phyloP scores from a whole-genome alignment of 495 filamentous ascomycete genomes.

The Podospora sp. region DNA sequence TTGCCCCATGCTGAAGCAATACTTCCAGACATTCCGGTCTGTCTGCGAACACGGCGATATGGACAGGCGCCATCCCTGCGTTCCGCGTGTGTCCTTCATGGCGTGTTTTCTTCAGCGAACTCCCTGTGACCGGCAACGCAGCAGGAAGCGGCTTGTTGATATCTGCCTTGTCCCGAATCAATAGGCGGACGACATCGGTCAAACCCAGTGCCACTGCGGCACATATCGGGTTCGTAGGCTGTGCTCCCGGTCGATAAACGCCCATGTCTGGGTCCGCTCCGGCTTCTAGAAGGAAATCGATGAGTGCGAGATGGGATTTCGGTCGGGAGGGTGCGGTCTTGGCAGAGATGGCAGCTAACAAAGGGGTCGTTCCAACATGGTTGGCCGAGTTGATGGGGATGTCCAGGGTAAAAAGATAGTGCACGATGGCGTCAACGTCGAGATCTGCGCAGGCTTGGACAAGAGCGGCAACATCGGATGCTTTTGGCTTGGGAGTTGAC shows the following conservation, averaged over 20 bases:
- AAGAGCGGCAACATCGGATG: too few relatives aligned
- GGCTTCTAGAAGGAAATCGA: conserved; percentile 28
- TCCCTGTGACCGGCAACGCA: conserved; percentile 11
- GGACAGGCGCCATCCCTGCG: conserved; percentile 24
- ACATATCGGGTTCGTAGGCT: conserved; percentile 1
- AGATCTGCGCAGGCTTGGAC: too few relatives aligned
- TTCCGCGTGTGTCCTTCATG: background rate
- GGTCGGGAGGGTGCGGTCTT: background rate
- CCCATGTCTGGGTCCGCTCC: conserved; percentile 28
- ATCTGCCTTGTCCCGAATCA: too few relatives aligned
- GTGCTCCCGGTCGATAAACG: background rate
- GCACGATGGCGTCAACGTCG: too few relatives aligned
- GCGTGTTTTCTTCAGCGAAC: background rate
- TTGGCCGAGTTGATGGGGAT: too few relatives aligned
- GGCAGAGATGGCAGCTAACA: too few relatives aligned
- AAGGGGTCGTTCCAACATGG: too few relatives aligned
- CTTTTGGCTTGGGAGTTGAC: too few relatives aligned
- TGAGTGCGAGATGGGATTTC: conserved; percentile 22
- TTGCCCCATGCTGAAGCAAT: conserved; percentile 23
- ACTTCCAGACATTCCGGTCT: conserved; percentile 14
- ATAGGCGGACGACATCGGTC: background rate
- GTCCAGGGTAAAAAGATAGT: too few relatives aligned
- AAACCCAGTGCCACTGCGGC: conserved; percentile 17
- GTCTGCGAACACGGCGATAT: conserved; percentile 26
- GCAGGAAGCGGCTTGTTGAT: background rate